Evolutionary conservation across 1,284 basidiomycete species (phyloP), one percentile per base, ranked within the genome.

Genomic region (Chalciporus sp.): DNA sequence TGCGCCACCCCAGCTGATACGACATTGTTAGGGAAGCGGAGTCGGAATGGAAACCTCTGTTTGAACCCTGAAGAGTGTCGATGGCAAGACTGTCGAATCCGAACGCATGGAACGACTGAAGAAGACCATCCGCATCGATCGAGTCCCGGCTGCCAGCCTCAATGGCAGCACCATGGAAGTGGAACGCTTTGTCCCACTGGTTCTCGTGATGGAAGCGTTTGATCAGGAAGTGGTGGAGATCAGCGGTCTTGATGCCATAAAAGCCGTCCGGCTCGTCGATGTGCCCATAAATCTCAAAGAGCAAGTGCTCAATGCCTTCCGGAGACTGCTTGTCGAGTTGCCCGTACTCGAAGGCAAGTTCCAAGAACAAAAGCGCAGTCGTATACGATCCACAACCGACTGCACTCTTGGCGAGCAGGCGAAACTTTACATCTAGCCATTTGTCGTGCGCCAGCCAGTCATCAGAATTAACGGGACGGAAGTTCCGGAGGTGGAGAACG

Each of bases 231-330:
- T 84, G 80, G 27, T 84, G 81, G 12, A 92, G 80, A 63, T 98
- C 85, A 20, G 76, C 70, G n/a, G 86, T 82, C 57, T 86, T 80
- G 57, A 98, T 93, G 2, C 94, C 94, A 70, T 99, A 99, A 69
- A 99, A 99, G 1, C 96, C 94, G 64, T 99, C 96, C 0, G 95
- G 95, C 65, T 99, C 96, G 65, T 97, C 94, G 54, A 99, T 94
- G 65, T 94, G 92, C 58, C 85, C 87, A 68, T 98, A 99, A 49
- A 98, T 94, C 50, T 90, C 86, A 72, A 95, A 97, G 43, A 98
- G 76, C 31, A 95, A 79, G 42, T 83, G 73, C 68, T 90, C 87
- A 4, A 77, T 71, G 27, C 72, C 65, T 10, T 68, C 60, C 1
- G 64, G 51, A 14, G 61, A 58, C 14, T 62, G 59, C n/a, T 58